Evolutionary conservation across 768 basidiomycete genomes (phyloP), one percentile per base, ranked within the genome.

Genomic region (Candolleomyces aberdarensis): DNA sequence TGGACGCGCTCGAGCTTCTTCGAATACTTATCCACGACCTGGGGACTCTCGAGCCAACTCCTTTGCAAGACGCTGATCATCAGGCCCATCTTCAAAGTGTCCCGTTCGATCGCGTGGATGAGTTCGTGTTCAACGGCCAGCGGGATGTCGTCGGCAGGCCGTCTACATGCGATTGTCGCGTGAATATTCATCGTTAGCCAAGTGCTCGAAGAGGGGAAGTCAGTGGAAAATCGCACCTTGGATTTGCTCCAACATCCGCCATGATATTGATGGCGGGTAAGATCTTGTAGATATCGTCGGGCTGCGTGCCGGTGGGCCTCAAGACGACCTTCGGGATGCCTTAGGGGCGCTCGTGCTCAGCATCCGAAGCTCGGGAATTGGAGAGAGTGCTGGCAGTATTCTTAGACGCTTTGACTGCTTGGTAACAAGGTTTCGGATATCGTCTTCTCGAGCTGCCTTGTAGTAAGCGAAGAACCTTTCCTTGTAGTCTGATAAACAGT

Each of bases 211-310:
- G 29, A 39, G 17, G 32, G 22, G 51, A 43, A 46, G 5, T 19
- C 44, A 41, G 26, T 32, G 46, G 10, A 49, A 29, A 31, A 22
- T 39, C 63, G n/a, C 65, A 88, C 89, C 89, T 78, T 90, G 86
- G 70, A 91, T 91, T 90, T 0, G 85, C 88, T 4, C 87, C 76
- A 1, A 89, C 86, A 58, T 85, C 80, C 0, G 87, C 86, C 87
- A 91, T 90, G 65, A 91, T 87, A 3, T 71, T 64, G 15, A 91
- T 64, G 0, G 75, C 59, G 0, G 82, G 79, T 2, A 85, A 74
- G 0, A 89, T 64, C 64, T 78, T 84, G 0, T 78, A 63, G 0
- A 89, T 63, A 56, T 86, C 83, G 2, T 71, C 71, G 0, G 77
- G 68, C 39, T 74, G 71, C 29, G 78, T 65, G 3, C 73, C 76